These are phyloP conservation scores for Scheffersomyces lignicola DNA, from an alignment of 1,139 yeast species.

Conservation along the genomic window DNA sequence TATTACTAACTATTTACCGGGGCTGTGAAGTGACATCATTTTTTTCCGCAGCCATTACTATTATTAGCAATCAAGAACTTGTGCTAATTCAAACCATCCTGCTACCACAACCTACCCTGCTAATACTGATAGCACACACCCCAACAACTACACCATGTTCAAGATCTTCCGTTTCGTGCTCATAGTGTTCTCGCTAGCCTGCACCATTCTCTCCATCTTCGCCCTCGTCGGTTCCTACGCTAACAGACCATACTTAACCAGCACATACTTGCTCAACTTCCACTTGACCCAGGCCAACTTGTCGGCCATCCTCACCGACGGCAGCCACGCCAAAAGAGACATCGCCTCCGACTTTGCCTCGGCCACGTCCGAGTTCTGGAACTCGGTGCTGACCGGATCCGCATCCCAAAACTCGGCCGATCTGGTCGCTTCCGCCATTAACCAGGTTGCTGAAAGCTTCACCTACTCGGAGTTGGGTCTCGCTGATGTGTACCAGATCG, in stretches of 20 bases:
- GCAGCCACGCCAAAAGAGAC: constrained; percentile 11
- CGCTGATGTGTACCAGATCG: constrained; percentile 60
- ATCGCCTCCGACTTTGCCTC: constrained; percentile 4
- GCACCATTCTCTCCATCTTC: constrained; percentile 35
- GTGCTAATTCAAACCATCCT: too few species aligned
- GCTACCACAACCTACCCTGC: too few species aligned
- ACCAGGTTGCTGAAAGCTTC: constrained; percentile 16
- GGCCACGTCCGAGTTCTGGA: constrained; percentile 4
- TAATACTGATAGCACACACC: too few species aligned
- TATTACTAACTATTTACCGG: too few species aligned
- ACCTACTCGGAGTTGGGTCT: constrained; percentile 45
- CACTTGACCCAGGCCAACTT: constrained; percentile 37
- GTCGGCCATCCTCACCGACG: constrained; percentile 25
- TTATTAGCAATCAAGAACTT: too few species aligned
- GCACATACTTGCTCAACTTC: constrained; percentile 38
- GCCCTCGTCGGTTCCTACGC: constrained; percentile 45
- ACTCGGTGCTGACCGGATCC: neutral
- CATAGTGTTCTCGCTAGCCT: constrained; percentile 35
- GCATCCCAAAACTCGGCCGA: neutral
- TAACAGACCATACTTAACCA: constrained; percentile 34
- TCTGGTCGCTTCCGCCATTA: constrained; percentile 11
- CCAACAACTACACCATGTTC: constrained; percentile 28
- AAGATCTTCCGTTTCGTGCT: constrained; percentile 36
- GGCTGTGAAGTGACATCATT: too few species aligned
- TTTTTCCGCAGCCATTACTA: too few species aligned